phyloP scores from a whole-genome alignment of 768 basidiomycete genomes.

The Hydnomerulius pinastri region DNA sequence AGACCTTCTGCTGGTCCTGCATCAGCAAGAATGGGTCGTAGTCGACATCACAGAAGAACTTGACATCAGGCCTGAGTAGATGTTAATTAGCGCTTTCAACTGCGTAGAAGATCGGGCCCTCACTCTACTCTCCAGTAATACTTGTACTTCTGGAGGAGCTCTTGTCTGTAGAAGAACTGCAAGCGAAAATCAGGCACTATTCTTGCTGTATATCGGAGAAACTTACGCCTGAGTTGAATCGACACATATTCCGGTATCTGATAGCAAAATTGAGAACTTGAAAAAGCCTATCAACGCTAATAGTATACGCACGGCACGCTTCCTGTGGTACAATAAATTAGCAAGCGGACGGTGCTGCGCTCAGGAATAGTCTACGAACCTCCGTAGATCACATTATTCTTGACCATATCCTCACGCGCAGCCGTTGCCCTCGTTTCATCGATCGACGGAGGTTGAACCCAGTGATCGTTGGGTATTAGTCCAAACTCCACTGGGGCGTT shows the following conservation, averaged over 20 bases:
- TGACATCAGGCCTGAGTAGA: constrained; percentile 63
- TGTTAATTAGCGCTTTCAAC: constrained; percentile 8
- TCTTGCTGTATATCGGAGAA: neutral
- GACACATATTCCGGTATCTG: constrained; percentile 93
- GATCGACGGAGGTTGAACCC: constrained; percentile 78
- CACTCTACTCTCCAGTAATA: constrained; percentile 94
- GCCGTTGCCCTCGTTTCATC: constrained; percentile 66
- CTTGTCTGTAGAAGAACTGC: constrained; percentile 84
- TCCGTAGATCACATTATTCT: constrained; percentile 65
- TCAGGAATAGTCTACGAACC: constrained; percentile 35
- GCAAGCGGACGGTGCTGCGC: constrained; percentile 5
- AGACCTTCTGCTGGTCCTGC: constrained; percentile 79
- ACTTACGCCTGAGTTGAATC: constrained; percentile 87
- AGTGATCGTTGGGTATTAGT: constrained; percentile 65
- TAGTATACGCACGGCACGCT: constrained; percentile 65
- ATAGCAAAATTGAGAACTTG: constrained; percentile 7
- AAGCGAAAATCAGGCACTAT: constrained; percentile 1
- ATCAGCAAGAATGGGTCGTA: constrained; percentile 83
- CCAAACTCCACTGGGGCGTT: constrained; percentile 51
- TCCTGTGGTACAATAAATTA: constrained; percentile 39
- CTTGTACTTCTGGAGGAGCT: constrained; percentile 70
- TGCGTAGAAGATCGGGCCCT: constrained; percentile 26
- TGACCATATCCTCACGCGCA: constrained; percentile 62
- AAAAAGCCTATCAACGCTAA: neutral
- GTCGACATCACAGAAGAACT: constrained; percentile 78